phyloP scores from a whole-genome alignment of 352 stramenopile species.

The Elongisporangium senticosum region DNA sequence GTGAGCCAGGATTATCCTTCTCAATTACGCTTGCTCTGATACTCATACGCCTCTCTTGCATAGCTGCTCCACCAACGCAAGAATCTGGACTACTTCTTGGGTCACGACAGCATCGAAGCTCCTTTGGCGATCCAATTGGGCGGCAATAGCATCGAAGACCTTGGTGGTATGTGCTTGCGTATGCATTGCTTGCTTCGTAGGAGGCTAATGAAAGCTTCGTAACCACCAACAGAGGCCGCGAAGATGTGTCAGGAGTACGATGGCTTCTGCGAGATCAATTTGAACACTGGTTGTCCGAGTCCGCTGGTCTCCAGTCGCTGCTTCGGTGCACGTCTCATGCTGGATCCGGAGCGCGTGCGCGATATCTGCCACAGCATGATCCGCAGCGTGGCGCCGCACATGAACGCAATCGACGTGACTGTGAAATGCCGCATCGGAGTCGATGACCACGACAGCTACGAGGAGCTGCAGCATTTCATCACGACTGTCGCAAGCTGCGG shows the following conservation, averaged over 20 bases:
- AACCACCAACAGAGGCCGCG: slow-evolving; percentile 40
- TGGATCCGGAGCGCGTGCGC: slow-evolving; percentile 91
- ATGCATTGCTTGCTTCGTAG: background rate
- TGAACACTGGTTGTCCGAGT: slow-evolving; percentile 96
- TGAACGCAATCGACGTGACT: slow-evolving; percentile 69
- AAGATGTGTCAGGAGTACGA: slow-evolving; percentile 78
- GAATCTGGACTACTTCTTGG: slow-evolving; percentile 88
- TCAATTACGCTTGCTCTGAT: background rate
- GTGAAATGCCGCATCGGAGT: slow-evolving; percentile 99
- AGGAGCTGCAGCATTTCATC: slow-evolving; percentile 92
- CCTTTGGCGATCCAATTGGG: slow-evolving; percentile 94
- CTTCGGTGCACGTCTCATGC: slow-evolving; percentile 98
- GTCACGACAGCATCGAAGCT: slow-evolving; percentile 75
- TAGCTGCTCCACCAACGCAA: slow-evolving; percentile 80
- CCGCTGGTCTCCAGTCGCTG: slow-evolving; percentile 69
- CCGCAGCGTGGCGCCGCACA: slow-evolving; percentile 23
- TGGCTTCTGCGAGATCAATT: slow-evolving; percentile 93
- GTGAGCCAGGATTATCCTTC: slow-evolving; percentile 1
- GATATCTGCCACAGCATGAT: slow-evolving; percentile 90
- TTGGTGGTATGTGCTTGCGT: slow-evolving; percentile 39
- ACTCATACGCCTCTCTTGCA: background rate
- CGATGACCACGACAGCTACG: slow-evolving; percentile 92
- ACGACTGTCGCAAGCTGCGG: slow-evolving; percentile 82
- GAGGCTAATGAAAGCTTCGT: background rate
- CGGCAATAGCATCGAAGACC: slow-evolving; percentile 82